Conservation (phyloP, 768 basidiomycete genomes). For the Strobilomyces confusus region DNA sequence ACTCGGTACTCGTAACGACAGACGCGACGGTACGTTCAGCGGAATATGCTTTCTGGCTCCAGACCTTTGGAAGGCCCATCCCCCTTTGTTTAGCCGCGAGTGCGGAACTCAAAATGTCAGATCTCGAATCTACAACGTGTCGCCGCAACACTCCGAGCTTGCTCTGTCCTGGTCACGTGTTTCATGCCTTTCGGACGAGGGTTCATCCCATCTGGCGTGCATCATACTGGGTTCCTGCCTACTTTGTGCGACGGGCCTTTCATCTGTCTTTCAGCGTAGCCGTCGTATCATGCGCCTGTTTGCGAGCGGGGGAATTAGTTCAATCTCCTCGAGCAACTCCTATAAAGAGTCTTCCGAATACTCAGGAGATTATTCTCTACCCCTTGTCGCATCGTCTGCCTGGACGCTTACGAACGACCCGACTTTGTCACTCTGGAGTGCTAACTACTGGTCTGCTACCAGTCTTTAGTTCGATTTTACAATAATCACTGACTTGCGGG, state of each 20-base stretch:
- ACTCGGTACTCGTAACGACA: neutral
- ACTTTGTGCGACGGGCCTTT: constrained; percentile 20
- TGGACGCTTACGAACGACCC: constrained; percentile 10
- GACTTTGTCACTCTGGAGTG: constrained; percentile 1
- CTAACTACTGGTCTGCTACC: constrained; percentile 6
- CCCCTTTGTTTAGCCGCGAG: constrained; percentile 2
- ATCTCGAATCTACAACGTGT: constrained; percentile 18
- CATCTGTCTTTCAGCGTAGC: constrained; percentile 18
- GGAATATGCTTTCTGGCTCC: neutral
- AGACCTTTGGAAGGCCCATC: neutral
- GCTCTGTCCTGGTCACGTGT: constrained; percentile 26
- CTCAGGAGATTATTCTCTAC: neutral
- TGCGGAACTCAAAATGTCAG: constrained; percentile 4
- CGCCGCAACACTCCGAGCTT: constrained; percentile 21
- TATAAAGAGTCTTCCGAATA: constrained; percentile 16
- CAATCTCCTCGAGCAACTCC: neutral
- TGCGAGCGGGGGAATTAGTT: neutral
- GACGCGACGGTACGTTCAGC: neutral
- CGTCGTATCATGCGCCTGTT: constrained; percentile 6
- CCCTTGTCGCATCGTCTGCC: constrained; percentile 4
- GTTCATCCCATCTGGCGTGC: neutral
- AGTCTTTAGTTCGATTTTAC: neutral
- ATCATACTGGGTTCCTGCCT: constrained; percentile 12
- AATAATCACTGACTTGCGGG: neutral
- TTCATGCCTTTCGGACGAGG: neutral